Percentiles rank a stretch among this genome's conserved stretches.
phyloP scores from a whole-genome alignment of 345 rosid species.

The Murraya paniculata region DNA sequence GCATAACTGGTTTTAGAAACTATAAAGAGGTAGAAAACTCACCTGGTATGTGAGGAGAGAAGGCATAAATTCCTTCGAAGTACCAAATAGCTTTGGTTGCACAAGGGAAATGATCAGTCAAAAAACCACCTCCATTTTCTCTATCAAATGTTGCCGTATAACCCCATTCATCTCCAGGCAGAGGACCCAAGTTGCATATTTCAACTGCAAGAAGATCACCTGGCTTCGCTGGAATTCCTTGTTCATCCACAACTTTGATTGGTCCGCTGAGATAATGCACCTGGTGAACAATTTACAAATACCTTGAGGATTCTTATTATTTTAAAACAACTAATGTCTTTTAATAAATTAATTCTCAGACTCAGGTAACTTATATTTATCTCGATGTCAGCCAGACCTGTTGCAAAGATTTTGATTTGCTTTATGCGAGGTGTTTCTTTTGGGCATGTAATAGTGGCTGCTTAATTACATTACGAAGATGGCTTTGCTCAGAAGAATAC shows the following conservation, averaged over 20 bases:
- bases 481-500: neutral
- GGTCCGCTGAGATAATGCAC: constrained; percentile 84
- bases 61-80: constrained; percentile 85
- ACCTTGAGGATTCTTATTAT: neutral
- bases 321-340: neutral
- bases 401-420: neutral
- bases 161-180: constrained; percentile 92
- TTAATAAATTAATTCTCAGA: neutral
- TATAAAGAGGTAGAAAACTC: neutral
- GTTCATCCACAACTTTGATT: constrained; percentile 54
- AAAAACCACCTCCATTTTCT: constrained; percentile 84
- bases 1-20: neutral
- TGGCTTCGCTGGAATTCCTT: constrained; percentile 67
- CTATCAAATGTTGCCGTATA: constrained; percentile 75
- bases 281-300: constrained; percentile 27
- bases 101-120: constrained; percentile 89
- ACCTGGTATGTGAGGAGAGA: constrained; percentile 92
- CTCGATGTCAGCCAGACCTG: neutral
- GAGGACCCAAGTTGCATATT: constrained; percentile 85
- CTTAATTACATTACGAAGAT: neutral
- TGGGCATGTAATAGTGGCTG: neutral
- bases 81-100: constrained; percentile 96
- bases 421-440: neutral
- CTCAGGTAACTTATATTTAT: neutral
- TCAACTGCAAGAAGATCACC: constrained; percentile 83